These are phyloP conservation scores for Crithidia sp. DNA, from an alignment of 208 protist species.

Conservation along the genomic window DNA sequence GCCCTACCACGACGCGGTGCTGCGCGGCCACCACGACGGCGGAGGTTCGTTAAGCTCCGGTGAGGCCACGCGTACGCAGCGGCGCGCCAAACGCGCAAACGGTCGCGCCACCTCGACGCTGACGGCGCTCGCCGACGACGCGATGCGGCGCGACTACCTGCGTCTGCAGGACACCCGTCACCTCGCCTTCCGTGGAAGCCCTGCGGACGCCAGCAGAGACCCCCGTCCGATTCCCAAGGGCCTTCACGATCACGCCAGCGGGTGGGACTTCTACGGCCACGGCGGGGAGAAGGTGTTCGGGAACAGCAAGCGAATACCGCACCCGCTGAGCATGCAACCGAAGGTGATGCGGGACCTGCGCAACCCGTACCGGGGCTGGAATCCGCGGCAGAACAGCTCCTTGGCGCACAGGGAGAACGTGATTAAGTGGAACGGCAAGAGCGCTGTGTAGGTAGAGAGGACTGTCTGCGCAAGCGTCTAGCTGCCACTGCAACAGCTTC, in stretches of 20 bases:
- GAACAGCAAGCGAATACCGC: constrained; percentile 64
- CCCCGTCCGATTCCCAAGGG: constrained; percentile 81
- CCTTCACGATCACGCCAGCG: constrained; percentile 81
- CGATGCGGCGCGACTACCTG: constrained; percentile 46
- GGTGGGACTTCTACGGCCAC: constrained; percentile 85
- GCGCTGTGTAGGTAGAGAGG: constrained; percentile 52
- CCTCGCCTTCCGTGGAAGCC: constrained; percentile 32
- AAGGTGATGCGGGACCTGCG: constrained; percentile 84
- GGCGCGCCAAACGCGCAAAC: constrained; percentile 17
- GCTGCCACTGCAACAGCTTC: too few species aligned
- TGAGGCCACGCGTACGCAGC: background rate
- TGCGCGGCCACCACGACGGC: background rate
- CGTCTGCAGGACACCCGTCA: constrained; percentile 28
- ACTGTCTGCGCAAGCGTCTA: background rate
- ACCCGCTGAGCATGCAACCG: constrained; percentile 77
- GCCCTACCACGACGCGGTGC: constrained; percentile 4
- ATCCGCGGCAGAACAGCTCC: constrained; percentile 74
- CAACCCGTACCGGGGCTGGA: constrained; percentile 86
- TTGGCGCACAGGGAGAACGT: constrained; percentile 85
- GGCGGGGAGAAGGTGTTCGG: constrained; percentile 87
- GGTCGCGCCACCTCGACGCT: constrained; percentile 37
- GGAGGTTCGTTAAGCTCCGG: background rate
- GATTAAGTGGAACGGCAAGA: constrained; percentile 87
- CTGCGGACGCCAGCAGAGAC: constrained; percentile 60
- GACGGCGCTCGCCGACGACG: constrained; percentile 57